Evolutionary conservation across 169 alveolate species (phyloP).

Genomic region (Plasmodium reichenowi): DNA sequence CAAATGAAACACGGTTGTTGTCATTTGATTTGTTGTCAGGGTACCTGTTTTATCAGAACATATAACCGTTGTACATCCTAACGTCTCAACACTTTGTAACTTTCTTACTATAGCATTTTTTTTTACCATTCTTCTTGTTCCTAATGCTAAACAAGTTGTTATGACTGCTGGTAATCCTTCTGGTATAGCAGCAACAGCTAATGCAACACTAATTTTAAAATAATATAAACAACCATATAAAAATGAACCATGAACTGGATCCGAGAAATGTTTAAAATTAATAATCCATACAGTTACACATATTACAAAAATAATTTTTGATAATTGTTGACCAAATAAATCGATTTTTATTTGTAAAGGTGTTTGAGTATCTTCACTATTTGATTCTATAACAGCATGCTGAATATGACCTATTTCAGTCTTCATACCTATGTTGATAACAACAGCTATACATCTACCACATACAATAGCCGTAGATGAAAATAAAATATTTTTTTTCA

Average conservation of each 20-base stretch:
- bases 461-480: slow-evolving; percentile 94
- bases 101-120: slow-evolving; percentile 97
- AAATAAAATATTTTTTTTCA: slow-evolving; percentile 92
- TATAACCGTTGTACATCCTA: slow-evolving; percentile 99
- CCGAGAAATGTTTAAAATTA: slow-evolving; percentile 95
- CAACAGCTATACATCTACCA: slow-evolving; percentile 96
- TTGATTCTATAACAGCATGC: slow-evolving; percentile 96
- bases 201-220: slow-evolving; percentile 98
- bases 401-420: slow-evolving; percentile 99
- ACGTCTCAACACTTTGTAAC: slow-evolving; percentile 97
- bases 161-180: slow-evolving; percentile 99
- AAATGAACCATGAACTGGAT: slow-evolving; percentile 96
- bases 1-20: slow-evolving; percentile 86
- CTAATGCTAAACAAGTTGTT: slow-evolving; percentile 98
- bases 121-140: slow-evolving; percentile 97
- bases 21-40: slow-evolving; percentile 97
- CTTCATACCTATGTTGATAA: slow-evolving; percentile 96
- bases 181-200: slow-evolving; percentile 99
- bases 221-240: slow-evolving; percentile 97
- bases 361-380: slow-evolving; percentile 93
- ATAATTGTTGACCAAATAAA: slow-evolving; percentile 94
- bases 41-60: slow-evolving; percentile 99
- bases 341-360: slow-evolving; percentile 97
- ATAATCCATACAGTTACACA: slow-evolving; percentile 97
- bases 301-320: slow-evolving; percentile 93